Conservation (phyloP, 2,329 filamentous ascomycete genomes). For the Fusarium algeriense region DNA sequence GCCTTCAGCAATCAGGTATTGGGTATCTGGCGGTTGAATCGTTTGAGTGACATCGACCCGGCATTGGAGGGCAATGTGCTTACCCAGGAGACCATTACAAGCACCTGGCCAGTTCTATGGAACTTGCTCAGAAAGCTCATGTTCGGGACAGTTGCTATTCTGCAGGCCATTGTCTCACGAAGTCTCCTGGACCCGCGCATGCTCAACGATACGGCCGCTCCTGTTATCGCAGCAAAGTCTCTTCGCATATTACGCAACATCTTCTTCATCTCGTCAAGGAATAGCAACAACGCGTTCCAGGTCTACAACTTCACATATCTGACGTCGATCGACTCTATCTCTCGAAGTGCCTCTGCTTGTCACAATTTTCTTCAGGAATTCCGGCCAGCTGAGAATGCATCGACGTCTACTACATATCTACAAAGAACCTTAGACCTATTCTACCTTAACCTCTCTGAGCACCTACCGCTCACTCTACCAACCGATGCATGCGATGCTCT, state of each 20-base stretch:
- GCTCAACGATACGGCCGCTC: slow-evolving; percentile 62
- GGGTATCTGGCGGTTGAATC: slow-evolving; percentile 79
- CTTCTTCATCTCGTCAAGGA: slow-evolving; percentile 83
- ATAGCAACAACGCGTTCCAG: slow-evolving; percentile 80
- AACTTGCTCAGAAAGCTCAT: slow-evolving; percentile 79
- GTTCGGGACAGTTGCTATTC: slow-evolving; percentile 79
- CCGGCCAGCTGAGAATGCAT: slow-evolving; percentile 56
- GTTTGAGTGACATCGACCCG: slow-evolving; percentile 78
- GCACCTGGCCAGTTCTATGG: slow-evolving; percentile 79
- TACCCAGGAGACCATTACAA: slow-evolving; percentile 72
- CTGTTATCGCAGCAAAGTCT: slow-evolving; percentile 75
- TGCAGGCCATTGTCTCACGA: slow-evolving; percentile 80
- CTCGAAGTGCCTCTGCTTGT: slow-evolving; percentile 74
- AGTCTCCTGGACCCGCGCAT: slow-evolving; percentile 65
- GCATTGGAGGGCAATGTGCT: slow-evolving; percentile 74
- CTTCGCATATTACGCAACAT: slow-evolving; percentile 81
- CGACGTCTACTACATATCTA: slow-evolving; percentile 54
- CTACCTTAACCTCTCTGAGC: slow-evolving; percentile 88
- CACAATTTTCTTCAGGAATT: slow-evolving; percentile 76
- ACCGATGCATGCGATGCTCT: slow-evolving; percentile 77
- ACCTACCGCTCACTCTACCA: slow-evolving; percentile 79
- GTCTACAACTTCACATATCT: slow-evolving; percentile 88
- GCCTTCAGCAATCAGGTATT: slow-evolving; percentile 75
- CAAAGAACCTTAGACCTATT: slow-evolving; percentile 84
- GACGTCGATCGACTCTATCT: slow-evolving; percentile 83